A percentile compares a stretch with the other conserved stretches of the same genome.
Conservation (phyloP, 441 rosid genomes). For the Raphanus hybrid region DNA sequence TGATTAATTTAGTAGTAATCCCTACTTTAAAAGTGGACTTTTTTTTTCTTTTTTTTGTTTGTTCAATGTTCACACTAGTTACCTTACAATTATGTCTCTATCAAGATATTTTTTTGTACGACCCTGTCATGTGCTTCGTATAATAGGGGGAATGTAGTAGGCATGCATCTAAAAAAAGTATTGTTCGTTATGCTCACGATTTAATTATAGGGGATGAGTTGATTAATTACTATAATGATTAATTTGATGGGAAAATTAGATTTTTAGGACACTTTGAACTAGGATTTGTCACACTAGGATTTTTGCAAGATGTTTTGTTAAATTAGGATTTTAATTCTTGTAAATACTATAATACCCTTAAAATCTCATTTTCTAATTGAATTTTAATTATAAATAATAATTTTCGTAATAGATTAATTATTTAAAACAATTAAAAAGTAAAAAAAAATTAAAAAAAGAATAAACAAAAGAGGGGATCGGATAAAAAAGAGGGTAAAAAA, state of each 20-base stretch:
- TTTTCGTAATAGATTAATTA: too few species aligned
- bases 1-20: slow-evolving; percentile 6
- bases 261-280: too few species aligned
- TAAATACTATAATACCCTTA: too few species aligned
- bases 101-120: background rate
- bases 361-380: too few species aligned
- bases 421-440: too few species aligned
- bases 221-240: background rate
- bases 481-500: too few species aligned
- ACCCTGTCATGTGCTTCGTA: slow-evolving; percentile 31
- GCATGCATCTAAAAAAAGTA: slow-evolving; percentile 18
- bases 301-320: too few species aligned
- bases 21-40: background rate
- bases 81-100: background rate
- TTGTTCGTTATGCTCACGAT: slow-evolving; percentile 4
- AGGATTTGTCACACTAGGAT: too few species aligned
- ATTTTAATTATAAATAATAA: too few species aligned
- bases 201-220: slow-evolving; percentile 4
- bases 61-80: slow-evolving; percentile 29
- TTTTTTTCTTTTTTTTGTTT: background rate
- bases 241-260: background rate
- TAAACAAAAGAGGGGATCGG: too few species aligned
- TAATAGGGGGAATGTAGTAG: slow-evolving; percentile 30
- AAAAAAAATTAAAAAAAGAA: too few species aligned
- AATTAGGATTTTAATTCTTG: too few species aligned